Base-by-base conservation (phyloP, 2,329 filamentous ascomycete species). In the Diaporthe velutina region DNA sequence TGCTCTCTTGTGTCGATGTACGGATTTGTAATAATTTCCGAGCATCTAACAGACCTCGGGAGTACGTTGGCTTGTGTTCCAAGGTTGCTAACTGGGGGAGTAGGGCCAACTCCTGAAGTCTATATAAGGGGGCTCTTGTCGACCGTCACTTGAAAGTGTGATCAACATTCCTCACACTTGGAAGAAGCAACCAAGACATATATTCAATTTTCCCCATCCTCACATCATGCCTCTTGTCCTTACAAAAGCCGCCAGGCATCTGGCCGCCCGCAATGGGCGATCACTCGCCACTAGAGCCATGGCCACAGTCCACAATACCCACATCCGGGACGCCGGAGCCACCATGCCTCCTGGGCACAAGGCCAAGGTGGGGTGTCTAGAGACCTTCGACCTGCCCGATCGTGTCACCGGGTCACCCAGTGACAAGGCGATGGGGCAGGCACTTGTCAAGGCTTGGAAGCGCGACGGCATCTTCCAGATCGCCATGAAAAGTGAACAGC, bases 401-500 rank as follows among this genome's bases (percentile, higher is more conserved):
- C 78, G 75, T 9, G 80, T 87, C 13, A 83, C 80, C 0, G 82
- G 83, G 0, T 82, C 79, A 12, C 70, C 76, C 2, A 79, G 77
- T 9, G 83, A 88, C 75, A 75, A 76, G 50, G 80, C 80, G 6
- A 79, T 88, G 72, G 86, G 84, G 6, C 80, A 81, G 52, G 82
- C 82, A 54, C 81, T 88, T 55, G 79, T 88, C 35, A 76, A 81
- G 0, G 83, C 86, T 4, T 87, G 85, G 84, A 83, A 83, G 17
- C 80, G 80, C 0, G 85, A 88, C 58, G 86, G 86, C 52, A 88
- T 88, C 75, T 80, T 88, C 52, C 85, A 88, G 77, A 82, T 88
- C n/a, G 77, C 80, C 73, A 86, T 86, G 83, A 79, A 78, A 33
- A 73, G 78, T 35, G 28, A 74, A n/a, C 83, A 87, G 71, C 80